Conservation (phyloP, 164 flowering plant genomes). For the Nymphaea colorata region DNA sequence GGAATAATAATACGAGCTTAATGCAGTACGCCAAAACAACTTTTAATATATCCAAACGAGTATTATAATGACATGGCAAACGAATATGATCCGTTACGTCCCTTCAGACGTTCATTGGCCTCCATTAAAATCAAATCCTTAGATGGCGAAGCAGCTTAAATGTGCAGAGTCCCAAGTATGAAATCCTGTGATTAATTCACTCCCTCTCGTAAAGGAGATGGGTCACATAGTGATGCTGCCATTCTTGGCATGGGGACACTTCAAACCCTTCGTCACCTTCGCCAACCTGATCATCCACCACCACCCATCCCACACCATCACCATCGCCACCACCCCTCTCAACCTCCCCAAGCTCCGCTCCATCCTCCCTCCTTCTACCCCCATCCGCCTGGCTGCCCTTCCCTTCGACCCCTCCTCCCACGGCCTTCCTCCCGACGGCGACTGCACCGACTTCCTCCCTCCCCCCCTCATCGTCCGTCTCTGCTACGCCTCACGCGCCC, state of each 20-base stretch:
- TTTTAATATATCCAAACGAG: too few species aligned
- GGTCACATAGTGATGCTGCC: constrained; percentile 6
- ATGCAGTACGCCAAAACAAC: too few species aligned
- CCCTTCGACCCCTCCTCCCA: constrained; percentile 6
- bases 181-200: too few species aligned
- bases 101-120: too few species aligned
- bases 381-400: constrained; percentile 6
- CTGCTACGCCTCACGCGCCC: constrained; percentile 7
- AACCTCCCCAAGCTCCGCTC: constrained; percentile 6
- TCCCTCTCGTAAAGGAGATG: not conserved
- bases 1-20: too few species aligned
- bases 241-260: constrained; percentile 10
- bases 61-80: too few species aligned
- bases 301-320: not conserved
- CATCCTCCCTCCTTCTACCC: not conserved
- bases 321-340: constrained; percentile 12
- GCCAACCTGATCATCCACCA: constrained; percentile 3
- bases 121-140: too few species aligned
- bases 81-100: too few species aligned
- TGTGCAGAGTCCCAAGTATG: too few species aligned
- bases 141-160: too few species aligned
- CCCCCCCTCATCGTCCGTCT: constrained; percentile 2
- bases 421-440: constrained; percentile 11
- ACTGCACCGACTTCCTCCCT: constrained; percentile 8
- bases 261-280: constrained; percentile 7